Evolutionary conservation across 768 basidiomycete species (phyloP).

Genomic region (Psilocybe tampanensis): DNA sequence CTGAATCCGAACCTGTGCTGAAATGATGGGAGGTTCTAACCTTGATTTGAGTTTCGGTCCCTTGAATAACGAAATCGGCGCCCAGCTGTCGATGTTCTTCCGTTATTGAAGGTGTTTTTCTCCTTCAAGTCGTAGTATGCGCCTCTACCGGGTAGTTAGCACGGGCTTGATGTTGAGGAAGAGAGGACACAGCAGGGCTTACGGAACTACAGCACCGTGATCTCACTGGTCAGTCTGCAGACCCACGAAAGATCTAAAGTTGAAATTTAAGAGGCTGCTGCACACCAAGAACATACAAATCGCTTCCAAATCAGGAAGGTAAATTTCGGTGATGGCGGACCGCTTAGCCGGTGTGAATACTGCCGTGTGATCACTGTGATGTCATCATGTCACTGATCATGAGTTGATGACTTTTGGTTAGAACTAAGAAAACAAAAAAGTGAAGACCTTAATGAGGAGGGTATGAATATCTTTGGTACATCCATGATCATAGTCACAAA

Average conservation of each 20-base stretch:
- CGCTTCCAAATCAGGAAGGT: neutral
- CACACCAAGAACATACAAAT: conserved; percentile 3
- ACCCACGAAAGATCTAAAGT: conserved; percentile 1
- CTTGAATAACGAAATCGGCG: conserved; percentile 3
- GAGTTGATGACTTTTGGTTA: no score
- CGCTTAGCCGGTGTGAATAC: neutral
- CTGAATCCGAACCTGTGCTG: neutral
- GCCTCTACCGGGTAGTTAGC: neutral
- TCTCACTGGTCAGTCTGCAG: neutral
- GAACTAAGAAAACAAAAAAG: no score
- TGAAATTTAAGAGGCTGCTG: conserved; percentile 10
- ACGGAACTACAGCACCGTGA: neutral
- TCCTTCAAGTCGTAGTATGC: neutral
- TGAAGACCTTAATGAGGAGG: no score
- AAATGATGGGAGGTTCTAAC: neutral
- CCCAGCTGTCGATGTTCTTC: conserved; percentile 1
- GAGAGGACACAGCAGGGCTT: neutral
- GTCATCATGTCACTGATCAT: no score
- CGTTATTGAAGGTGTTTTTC: neutral
- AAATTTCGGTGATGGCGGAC: neutral
- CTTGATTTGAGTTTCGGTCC: neutral
- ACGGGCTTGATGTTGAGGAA: neutral
- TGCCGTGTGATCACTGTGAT: no score
- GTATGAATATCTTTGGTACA: no score
- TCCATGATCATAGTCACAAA: no score